A percentile compares a stretch with the other conserved stretches of the same genome.
These are phyloP conservation scores for Coleophoma eucalyptorum DNA, from an alignment of 2,329 filamentous ascomycete species.

Conservation along the genomic window DNA sequence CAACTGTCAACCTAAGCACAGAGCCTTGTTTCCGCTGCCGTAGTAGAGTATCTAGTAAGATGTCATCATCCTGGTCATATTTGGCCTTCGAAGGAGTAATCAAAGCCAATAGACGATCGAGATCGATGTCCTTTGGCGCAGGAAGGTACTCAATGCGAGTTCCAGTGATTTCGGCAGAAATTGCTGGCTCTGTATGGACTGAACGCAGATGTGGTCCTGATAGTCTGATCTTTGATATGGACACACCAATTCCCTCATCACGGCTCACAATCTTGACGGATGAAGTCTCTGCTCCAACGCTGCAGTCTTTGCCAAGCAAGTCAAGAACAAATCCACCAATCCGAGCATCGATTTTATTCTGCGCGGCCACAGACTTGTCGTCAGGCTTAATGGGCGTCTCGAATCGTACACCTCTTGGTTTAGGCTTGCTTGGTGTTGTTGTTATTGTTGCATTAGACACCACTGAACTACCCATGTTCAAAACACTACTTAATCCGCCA, in stretches of 20 bases:
- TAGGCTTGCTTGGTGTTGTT: conserved; percentile 32
- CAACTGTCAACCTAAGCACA: conserved; percentile 68
- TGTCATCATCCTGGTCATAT: conserved; percentile 84
- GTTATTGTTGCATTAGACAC: conserved; percentile 62
- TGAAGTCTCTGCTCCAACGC: conserved; percentile 69
- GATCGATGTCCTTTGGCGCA: conserved; percentile 71
- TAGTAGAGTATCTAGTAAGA: conserved; percentile 87
- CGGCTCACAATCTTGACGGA: conserved; percentile 79
- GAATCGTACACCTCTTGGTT: conserved; percentile 56
- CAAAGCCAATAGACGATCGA: conserved; percentile 77
- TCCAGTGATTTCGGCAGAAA: conserved; percentile 59
- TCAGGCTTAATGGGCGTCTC: conserved; percentile 35
- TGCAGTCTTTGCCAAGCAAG: conserved; percentile 75
- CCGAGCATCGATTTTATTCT: conserved; percentile 68
- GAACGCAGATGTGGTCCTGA: conserved; percentile 63
- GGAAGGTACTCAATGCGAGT: conserved; percentile 70
- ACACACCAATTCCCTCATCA: conserved; percentile 66
- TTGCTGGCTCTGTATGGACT: conserved; percentile 51
- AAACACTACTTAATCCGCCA: conserved; percentile 84
- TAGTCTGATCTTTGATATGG: conserved; percentile 72
- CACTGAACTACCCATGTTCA: conserved; percentile 85
- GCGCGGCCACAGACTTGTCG: conserved; percentile 18
- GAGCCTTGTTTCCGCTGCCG: conserved; percentile 83
- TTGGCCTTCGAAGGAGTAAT: conserved; percentile 91
- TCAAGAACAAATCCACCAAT: conserved; percentile 74